A percentile compares a stretch with the other conserved stretches of the same genome.
These are phyloP conservation scores for Aquilaria sinensis DNA, from an alignment of 345 rosid genomes.

Conservation along the genomic window DNA sequence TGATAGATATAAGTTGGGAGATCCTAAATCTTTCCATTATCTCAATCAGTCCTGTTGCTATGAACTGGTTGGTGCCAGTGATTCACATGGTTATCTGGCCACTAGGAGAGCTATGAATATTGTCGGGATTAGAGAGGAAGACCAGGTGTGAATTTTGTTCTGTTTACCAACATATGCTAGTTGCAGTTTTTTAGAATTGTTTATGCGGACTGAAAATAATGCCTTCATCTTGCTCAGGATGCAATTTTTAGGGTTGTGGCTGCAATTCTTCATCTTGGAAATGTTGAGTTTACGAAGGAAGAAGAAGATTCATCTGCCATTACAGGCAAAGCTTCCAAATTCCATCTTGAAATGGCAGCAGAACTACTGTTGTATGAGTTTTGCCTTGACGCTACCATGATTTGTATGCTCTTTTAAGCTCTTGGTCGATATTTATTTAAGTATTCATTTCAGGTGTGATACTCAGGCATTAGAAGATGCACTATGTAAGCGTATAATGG, in stretches of 20 bases:
- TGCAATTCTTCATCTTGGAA: slow-evolving; percentile 92
- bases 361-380: slow-evolving; percentile 62
- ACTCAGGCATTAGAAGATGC: slow-evolving; percentile 59
- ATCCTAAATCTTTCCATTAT: slow-evolving; percentile 85
- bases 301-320: slow-evolving; percentile 63
- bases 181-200: slow-evolving; percentile 9
- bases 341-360: slow-evolving; percentile 77
- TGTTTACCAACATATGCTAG: slow-evolving; percentile 7
- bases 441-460: slow-evolving; percentile 61
- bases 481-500: slow-evolving; percentile 69
- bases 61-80: slow-evolving; percentile 63
- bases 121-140: slow-evolving; percentile 67
- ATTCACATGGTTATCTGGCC: slow-evolving; percentile 64
- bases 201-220: slow-evolving; percentile 6
- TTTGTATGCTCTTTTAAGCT: slow-evolving; percentile 13
- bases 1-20: slow-evolving; percentile 73
- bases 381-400: slow-evolving; percentile 11
- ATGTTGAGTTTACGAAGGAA: slow-evolving; percentile 56
- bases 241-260: slow-evolving; percentile 83
- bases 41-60: slow-evolving; percentile 92
- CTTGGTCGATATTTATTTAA: neutral
- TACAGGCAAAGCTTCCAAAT: slow-evolving; percentile 53
- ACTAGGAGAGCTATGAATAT: slow-evolving; percentile 87
- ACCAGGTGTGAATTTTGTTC: slow-evolving; percentile 55
- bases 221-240: slow-evolving; percentile 35